Conservation (phyloP, 2,329 filamentous ascomycete genomes). For the Colletotrichum viniferum region DNA sequence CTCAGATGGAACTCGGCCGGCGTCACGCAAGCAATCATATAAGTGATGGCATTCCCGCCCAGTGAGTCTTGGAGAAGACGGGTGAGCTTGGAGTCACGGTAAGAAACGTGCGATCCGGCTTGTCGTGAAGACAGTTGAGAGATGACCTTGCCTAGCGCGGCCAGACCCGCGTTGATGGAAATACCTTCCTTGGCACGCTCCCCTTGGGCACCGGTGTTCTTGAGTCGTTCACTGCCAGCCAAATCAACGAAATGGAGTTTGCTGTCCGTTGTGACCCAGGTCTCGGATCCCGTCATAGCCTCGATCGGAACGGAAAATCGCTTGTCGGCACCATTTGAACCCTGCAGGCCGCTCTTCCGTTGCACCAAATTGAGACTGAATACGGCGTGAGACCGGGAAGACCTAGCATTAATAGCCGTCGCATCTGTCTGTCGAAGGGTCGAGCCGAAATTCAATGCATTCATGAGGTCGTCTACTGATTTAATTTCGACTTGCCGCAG, state of each 20-base stretch:
- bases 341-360: slow-evolving; percentile 67
- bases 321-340: slow-evolving; percentile 71
- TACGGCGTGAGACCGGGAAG: slow-evolving; percentile 95
- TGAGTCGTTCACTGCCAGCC: slow-evolving; percentile 93
- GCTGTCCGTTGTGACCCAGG: slow-evolving; percentile 88
- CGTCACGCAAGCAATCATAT: slow-evolving; percentile 99
- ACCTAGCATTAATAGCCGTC: slow-evolving; percentile 96
- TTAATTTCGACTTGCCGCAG: slow-evolving; percentile 87
- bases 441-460: slow-evolving; percentile 89
- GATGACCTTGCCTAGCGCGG: slow-evolving; percentile 96
- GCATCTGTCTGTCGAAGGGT: slow-evolving; percentile 95
- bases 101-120: slow-evolving; percentile 89
- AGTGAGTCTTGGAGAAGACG: slow-evolving; percentile 94
- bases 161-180: slow-evolving; percentile 95
- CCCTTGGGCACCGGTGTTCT: slow-evolving; percentile 95
- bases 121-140: slow-evolving; percentile 93
- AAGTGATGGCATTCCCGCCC: slow-evolving; percentile 96
- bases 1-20: slow-evolving; percentile 96
- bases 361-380: slow-evolving; percentile 95
- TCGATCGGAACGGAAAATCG: slow-evolving; percentile 87
- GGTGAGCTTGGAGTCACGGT: slow-evolving; percentile 96
- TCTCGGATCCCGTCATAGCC: slow-evolving; percentile 71
- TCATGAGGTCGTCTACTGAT: slow-evolving; percentile 88
- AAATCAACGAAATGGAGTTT: slow-evolving; percentile 99
- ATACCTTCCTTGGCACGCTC: slow-evolving; percentile 96